Conservation (phyloP, 2,329 filamentous ascomycete species). For the Eutypella sp. region DNA sequence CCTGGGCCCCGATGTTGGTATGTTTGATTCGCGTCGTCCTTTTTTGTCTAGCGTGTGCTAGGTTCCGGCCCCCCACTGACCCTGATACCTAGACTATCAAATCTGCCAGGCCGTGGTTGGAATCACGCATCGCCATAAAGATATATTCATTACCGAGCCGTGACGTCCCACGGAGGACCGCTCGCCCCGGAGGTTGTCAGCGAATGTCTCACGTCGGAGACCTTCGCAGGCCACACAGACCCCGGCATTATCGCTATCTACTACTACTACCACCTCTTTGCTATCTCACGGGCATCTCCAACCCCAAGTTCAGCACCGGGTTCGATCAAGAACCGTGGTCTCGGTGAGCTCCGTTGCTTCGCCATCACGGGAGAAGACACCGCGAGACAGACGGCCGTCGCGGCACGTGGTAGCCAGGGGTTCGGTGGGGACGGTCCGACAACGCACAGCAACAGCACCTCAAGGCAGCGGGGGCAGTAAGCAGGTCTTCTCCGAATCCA, state of each 20-base stretch:
- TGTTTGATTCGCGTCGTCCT: constrained; percentile 29
- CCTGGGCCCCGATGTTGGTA: constrained; percentile 65
- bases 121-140: constrained; percentile 73
- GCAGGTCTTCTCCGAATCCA: constrained; percentile 3
- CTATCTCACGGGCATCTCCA: constrained; percentile 8
- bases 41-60: neutral
- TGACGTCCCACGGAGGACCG: constrained; percentile 29
- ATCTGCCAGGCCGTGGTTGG: constrained; percentile 78
- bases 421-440: too few relatives aligned
- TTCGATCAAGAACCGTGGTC: neutral
- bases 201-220: constrained; percentile 21
- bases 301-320: neutral
- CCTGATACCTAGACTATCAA: constrained; percentile 60
- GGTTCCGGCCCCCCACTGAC: neutral
- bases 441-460: too few relatives aligned
- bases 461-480: neutral
- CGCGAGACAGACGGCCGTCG: too few relatives aligned
- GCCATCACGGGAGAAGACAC: neutral
- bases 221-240: constrained; percentile 9
- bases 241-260: constrained; percentile 11
- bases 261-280: constrained; percentile 3
- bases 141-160: constrained; percentile 63
- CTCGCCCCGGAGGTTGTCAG: constrained; percentile 39
- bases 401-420: neutral
- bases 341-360: neutral